A percentile compares a stretch with the other conserved stretches of the same genome.
These are phyloP conservation scores for Apiospora saccharicola DNA, from an alignment of 2,329 filamentous ascomycete genomes.

Conservation along the genomic window DNA sequence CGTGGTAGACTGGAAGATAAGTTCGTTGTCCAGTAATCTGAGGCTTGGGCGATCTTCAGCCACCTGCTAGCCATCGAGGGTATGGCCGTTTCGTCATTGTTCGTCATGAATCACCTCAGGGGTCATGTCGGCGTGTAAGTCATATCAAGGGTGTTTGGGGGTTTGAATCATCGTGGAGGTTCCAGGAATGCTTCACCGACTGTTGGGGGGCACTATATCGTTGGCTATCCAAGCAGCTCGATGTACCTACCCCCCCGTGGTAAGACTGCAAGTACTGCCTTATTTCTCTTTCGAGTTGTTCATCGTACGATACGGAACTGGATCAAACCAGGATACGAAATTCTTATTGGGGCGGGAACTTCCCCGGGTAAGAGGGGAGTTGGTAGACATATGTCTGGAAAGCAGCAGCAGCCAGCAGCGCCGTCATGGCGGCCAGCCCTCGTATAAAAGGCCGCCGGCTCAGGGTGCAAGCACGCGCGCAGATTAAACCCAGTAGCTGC, in stretches of 20 bases:
- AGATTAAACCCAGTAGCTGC: background rate
- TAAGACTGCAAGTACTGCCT: background rate
- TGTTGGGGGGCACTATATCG: background rate
- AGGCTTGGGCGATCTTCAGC: background rate
- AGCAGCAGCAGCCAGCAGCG: background rate
- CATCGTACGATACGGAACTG: background rate
- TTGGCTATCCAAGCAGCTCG: background rate
- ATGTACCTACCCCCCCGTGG: background rate
- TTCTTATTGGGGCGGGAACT: background rate
- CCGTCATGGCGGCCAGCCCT: background rate
- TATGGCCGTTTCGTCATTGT: constrained; percentile 5
- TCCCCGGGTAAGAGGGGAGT: background rate
- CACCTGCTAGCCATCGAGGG: background rate
- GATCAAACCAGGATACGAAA: too few relatives aligned
- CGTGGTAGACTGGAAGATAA: background rate
- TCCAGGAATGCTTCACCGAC: background rate
- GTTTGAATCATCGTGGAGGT: background rate
- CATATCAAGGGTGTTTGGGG: background rate
- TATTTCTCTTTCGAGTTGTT: too few relatives aligned
- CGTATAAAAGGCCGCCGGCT: background rate
- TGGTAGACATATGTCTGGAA: background rate
- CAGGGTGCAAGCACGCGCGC: background rate
- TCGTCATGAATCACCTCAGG: background rate
- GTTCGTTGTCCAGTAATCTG: background rate
- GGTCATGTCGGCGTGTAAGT: background rate